Conservation (phyloP, 108 stramenopile species). For the Seminavis robusta region DNA sequence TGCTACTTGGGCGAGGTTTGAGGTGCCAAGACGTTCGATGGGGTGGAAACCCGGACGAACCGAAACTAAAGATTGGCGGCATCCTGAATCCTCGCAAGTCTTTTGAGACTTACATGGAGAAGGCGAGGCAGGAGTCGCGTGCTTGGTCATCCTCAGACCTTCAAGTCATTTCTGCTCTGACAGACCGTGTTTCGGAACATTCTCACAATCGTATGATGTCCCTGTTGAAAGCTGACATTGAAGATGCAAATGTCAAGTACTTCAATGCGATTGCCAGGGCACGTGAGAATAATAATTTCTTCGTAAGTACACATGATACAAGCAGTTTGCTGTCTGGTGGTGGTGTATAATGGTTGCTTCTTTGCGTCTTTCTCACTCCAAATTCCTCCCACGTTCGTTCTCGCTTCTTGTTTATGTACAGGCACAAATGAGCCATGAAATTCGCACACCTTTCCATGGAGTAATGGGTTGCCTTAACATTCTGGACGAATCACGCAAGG, state of each 20-base stretch:
- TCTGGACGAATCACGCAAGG: slow-evolving; percentile 2
- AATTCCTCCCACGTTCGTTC: too few species aligned
- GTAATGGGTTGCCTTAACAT: background rate
- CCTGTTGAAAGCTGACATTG: slow-evolving; percentile 6
- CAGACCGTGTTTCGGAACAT: slow-evolving; percentile 15
- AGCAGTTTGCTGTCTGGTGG: background rate
- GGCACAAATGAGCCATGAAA: background rate
- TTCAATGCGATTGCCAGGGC: slow-evolving; percentile 7
- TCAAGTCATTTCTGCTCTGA: slow-evolving; percentile 6
- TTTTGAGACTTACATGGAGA: slow-evolving; percentile 20
- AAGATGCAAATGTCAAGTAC: slow-evolving; percentile 13
- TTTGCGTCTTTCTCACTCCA: too few species aligned
- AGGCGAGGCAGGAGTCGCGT: slow-evolving; percentile 9
- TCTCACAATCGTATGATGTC: slow-evolving; percentile 6
- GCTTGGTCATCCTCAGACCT: slow-evolving; percentile 9
- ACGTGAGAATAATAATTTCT: background rate
- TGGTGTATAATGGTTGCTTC: background rate
- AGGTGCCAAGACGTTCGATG: slow-evolving; percentile 13
- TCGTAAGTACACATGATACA: background rate
- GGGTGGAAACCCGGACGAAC: slow-evolving; percentile 23
- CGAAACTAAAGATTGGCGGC: slow-evolving; percentile 20
- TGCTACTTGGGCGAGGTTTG: slow-evolving; percentile 10
- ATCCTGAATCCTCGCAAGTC: slow-evolving; percentile 18
- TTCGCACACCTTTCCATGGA: slow-evolving; percentile 1
- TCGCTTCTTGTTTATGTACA: background rate